Conservation (phyloP, 2,329 filamentous ascomycete species). For the Pseudopithomyces chartarum region DNA sequence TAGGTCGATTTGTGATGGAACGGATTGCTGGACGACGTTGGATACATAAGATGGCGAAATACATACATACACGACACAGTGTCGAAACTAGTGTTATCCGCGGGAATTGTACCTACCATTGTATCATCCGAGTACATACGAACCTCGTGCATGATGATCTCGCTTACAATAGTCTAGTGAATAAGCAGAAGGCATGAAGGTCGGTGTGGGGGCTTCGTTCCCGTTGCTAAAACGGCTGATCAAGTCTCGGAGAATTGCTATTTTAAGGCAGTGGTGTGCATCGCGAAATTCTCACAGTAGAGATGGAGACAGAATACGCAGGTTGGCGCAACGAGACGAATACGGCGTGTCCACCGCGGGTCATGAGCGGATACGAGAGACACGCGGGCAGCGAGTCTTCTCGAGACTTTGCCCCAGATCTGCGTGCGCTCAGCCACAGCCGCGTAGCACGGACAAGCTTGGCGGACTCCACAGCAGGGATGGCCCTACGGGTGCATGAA, state of each 20-base stretch:
- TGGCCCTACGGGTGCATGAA: slow-evolving; percentile 2
- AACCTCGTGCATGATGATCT: neutral
- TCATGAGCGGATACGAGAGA: neutral
- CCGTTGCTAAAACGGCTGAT: neutral
- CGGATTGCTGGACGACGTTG: too few species aligned
- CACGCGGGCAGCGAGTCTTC: neutral
- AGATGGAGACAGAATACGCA: too few species aligned
- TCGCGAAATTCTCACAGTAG: neutral
- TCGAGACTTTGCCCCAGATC: slow-evolving; percentile 1
- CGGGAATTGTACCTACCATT: neutral
- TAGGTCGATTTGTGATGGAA: too few species aligned
- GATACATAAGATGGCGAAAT: too few species aligned
- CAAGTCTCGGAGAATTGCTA: neutral
- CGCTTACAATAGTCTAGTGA: neutral
- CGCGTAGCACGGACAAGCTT: neutral
- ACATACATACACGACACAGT: neutral
- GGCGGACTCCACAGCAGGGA: neutral
- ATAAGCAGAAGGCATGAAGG: neutral
- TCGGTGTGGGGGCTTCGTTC: neutral
- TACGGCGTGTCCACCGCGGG: too few species aligned
- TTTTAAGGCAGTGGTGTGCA: neutral
- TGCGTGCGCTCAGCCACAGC: slow-evolving; percentile 4
- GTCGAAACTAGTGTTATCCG: neutral
- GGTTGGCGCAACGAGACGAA: too few species aligned
- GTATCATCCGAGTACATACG: neutral